Base-by-base conservation (phyloP, 306 rosid species). In the Geum urbanum region DNA sequence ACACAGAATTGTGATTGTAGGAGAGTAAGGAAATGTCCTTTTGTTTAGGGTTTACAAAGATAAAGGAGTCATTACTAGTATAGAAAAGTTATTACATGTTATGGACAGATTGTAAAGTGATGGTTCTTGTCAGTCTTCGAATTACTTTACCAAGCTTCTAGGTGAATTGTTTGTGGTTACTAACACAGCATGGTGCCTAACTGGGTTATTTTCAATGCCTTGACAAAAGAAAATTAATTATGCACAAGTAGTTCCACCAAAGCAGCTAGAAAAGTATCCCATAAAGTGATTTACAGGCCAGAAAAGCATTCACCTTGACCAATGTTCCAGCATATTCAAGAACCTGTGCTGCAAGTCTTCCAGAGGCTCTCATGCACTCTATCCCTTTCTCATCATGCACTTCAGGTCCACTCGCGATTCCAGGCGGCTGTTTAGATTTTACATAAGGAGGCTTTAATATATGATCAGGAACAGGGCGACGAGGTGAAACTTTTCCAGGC, bases 271-370 rank as follows among this genome's bases (percentile, higher is more conserved):
- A 39, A 37, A 41, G 54, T 44, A 53, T 70, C 35, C 8, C 12
- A 16, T 11, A 27, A 18, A 45, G 35, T 15, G 56, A 49, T 37
- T 68, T 59, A 75, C 13, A 15, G 7, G 60, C 43, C 35, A 68
- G 72, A 79, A 59, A 46, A 50, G 75, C 55, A 70, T 53, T 83
- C 79, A 90, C 98, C 96, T 87, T 88, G 84, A 94, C 96, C 72
- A 90, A 79, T 58, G 95, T 78, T 72, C 98, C 97, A 67, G 97
- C 98, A 84, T 83, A 81, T 77, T 88, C 87, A 73, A 94, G 96
- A 90, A 94, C 97, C 77, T 86, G 85, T 1, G 97, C 98, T n/a
- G 98, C 96, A 76, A 94, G 97, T 83, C 80, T 79, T 72, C 97
- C 98, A 15, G 97, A 90, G 77, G 95, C 96, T 86, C 92, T 87